phyloP scores from a whole-genome alignment of 352 stramenopile species.

The Pythium utonaiense region DNA sequence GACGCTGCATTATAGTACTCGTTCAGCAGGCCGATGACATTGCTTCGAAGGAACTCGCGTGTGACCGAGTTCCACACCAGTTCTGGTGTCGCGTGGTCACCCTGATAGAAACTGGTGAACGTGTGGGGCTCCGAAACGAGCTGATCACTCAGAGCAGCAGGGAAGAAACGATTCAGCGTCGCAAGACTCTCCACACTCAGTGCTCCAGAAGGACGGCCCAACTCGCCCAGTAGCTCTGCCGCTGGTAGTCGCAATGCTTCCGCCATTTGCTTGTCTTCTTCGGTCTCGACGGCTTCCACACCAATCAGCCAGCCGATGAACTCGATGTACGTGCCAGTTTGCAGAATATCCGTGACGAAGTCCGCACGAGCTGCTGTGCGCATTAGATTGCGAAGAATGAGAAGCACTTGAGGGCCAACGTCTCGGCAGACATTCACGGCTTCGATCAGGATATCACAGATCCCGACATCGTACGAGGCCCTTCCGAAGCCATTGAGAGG shows the following conservation, averaged over 20 bases:
- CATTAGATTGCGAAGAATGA: constrained; percentile 69
- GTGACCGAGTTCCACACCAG: constrained; percentile 93
- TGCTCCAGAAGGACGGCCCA: constrained; percentile 40
- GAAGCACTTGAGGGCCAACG: constrained; percentile 47
- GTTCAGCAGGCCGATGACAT: constrained; percentile 73
- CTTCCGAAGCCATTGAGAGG: constrained; percentile 52
- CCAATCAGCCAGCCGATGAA: constrained; percentile 76
- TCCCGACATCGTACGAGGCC: constrained; percentile 46
- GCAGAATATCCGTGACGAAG: constrained; percentile 59
- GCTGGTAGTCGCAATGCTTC: constrained; percentile 55
- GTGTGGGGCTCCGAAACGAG: constrained; percentile 46
- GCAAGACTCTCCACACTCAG: constrained; percentile 50
- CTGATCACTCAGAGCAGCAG: constrained; percentile 50
- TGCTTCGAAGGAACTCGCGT: constrained; percentile 74
- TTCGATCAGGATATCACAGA: constrained; percentile 80
- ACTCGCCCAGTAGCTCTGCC: constrained; percentile 60
- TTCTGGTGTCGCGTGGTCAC: constrained; percentile 90
- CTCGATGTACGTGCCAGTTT: constrained; percentile 71
- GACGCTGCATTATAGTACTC: constrained; percentile 47
- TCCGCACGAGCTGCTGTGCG: constrained; percentile 37
- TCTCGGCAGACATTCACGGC: constrained; percentile 57
- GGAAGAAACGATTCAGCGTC: constrained; percentile 68
- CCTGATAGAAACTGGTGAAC: constrained; percentile 71
- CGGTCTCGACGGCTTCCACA: constrained; percentile 56
- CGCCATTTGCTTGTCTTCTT: constrained; percentile 54